Base-by-base conservation (phyloP, 306 rosid species). In the Cucurbita argyrosperma region DNA sequence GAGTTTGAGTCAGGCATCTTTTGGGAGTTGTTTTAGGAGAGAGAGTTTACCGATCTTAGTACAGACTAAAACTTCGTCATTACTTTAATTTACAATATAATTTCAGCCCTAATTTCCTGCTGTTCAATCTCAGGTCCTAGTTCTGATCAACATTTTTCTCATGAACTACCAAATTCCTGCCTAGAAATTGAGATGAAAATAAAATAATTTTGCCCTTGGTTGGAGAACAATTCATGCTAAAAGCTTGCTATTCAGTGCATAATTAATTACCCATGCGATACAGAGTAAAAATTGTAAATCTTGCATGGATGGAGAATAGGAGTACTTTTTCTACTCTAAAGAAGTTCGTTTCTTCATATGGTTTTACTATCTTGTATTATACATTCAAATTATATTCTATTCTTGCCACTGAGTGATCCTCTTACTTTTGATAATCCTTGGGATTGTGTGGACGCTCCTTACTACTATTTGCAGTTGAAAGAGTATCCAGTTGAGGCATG, bases 401-500 rank as follows among this genome's bases (percentile, higher is more conserved):
- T 30, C 21, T 15, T 10, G 11, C 50, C 46, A 71, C 11, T 71
- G 9, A 30, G 18, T 58, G 6, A 39, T 74, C n/a, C 23, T 59
- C 57, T 74, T 43, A 5, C 21, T 5, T 5, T 60, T 39, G 42
- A 42, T 72, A 46, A 45, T 21, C 7, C 38, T 69, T 69, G 74
- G 43, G 21, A n/a, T 63, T 50, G 8, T 72, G 10, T 71, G 43
- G 6, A 42, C 56, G 78, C 74, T 76, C 58, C 76, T 74, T 75
- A 76, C 54, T 30, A 60, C 45, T 81, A 49, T 60, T 60, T 82
- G 78, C 92, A 93, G 98, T 76, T 93, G 87, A 93, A 90, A 80
- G 97, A 89, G 69, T 93, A 86, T 78, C 98, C 96, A 19, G 94
- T 87, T 76, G 96, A 90, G 84, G 98, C 97, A 62, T 93, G 98